Percentiles rank a stretch among this genome's conserved stretches.
Conservation (phyloP, 108 stramenopile genomes). For the Skeletonema potamos region DNA sequence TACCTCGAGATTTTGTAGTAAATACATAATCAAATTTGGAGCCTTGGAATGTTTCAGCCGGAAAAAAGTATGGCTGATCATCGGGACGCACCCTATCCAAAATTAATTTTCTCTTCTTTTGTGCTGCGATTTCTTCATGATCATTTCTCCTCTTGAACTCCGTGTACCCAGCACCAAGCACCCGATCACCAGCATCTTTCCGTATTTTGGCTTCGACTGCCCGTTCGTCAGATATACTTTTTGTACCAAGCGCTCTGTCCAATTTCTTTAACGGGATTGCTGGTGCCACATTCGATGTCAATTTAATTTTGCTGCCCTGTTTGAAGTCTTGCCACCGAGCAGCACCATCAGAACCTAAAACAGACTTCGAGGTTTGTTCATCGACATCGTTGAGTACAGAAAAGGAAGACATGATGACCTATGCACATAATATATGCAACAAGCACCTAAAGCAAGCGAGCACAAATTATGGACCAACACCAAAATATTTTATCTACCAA, state of each 20-base stretch:
- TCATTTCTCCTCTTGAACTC: constrained; percentile 60
- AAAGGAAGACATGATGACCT: constrained; percentile 42
- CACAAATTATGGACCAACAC: no score
- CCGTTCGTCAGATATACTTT: constrained; percentile 71
- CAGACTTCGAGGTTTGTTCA: constrained; percentile 73
- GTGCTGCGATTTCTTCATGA: constrained; percentile 42
- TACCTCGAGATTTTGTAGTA: constrained; percentile 69
- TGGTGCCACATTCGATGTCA: constrained; percentile 51
- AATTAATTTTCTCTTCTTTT: constrained; percentile 56
- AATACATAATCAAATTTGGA: constrained; percentile 84
- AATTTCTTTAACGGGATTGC: constrained; percentile 68
- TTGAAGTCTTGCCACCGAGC: constrained; percentile 76
- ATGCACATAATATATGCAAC: no score
- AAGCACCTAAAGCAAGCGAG: no score
- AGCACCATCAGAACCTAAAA: constrained; percentile 82
- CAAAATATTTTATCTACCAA: no score
- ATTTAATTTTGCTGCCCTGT: constrained; percentile 13
- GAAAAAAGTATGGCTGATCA: constrained; percentile 63
- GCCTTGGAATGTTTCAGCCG: constrained; percentile 63
- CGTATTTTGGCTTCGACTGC: constrained; percentile 60
- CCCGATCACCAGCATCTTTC: constrained; percentile 58
- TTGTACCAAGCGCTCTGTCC: constrained; percentile 67
- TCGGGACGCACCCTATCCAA: constrained; percentile 67
- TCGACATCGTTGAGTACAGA: constrained; percentile 81
- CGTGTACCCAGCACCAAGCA: constrained; percentile 61